phyloP scores from a whole-genome alignment of 129 eudicot species.

The Apium graveolens region DNA sequence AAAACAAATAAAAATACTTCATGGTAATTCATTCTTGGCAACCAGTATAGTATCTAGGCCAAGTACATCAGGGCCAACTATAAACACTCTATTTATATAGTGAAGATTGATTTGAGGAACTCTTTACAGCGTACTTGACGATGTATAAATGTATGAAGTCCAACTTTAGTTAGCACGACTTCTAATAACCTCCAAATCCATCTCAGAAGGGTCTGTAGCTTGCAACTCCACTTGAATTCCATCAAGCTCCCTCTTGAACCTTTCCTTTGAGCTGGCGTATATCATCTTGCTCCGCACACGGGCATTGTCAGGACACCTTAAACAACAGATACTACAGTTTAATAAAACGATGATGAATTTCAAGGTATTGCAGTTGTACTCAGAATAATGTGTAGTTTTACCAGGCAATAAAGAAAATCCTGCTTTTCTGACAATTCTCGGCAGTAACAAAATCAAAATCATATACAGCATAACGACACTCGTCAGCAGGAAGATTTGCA shows the following conservation, averaged over 20 bases:
- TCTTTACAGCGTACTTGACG: neutral
- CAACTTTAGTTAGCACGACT: constrained; percentile 22
- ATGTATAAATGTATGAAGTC: neutral
- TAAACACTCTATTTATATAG: neutral
- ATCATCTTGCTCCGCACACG: constrained; percentile 67
- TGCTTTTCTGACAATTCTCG: constrained; percentile 66
- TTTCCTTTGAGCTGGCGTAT: constrained; percentile 64
- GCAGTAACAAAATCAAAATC: constrained; percentile 64
- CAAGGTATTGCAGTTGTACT: neutral
- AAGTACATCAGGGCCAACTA: neutral
- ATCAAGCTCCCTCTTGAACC: constrained; percentile 84
- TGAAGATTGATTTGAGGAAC: constrained; percentile 13
- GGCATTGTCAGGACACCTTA: constrained; percentile 57
- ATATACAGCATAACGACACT: constrained; percentile 57
- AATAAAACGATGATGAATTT: neutral
- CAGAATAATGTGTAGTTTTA: constrained; percentile 6
- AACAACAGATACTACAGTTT: neutral
- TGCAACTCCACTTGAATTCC: constrained; percentile 80
- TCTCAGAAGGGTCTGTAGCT: constrained; percentile 76
- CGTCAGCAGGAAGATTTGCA: constrained; percentile 52
- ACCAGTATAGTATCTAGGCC: neutral
- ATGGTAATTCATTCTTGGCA: neutral
- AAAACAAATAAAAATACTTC: neutral
- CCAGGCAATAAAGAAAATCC: constrained; percentile 68
- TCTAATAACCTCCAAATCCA: constrained; percentile 63